Base-by-base conservation (phyloP, 148 eudicot genomes). In the Arctostaphylos glauca region DNA sequence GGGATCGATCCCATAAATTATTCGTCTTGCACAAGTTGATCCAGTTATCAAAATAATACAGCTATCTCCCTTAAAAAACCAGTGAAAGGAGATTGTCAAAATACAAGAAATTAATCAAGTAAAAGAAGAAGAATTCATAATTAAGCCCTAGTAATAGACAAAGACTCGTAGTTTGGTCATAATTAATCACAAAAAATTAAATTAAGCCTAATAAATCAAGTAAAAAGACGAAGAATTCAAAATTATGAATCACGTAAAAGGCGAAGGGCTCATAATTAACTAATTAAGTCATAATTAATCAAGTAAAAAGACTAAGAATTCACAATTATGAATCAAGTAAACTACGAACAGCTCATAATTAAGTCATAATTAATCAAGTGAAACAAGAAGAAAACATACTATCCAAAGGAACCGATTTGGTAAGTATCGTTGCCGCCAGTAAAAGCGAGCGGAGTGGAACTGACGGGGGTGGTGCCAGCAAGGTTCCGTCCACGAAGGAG, bases 401-500 rank as follows among this genome's bases (percentile, higher is more conserved):
- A 93, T 93, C 98, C 98, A 46, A 94, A 87, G 43, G 80, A 19
- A 80, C 8, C 9, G 48, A 90, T 5, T 7, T 72, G 90, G 62
- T 49, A 46, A 75, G 99, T 96, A 31, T 84, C 80, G 80, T 96
- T 96, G 78, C 94, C 92, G 7, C 38, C 83, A 59, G 64, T 48
- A 85, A 94, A 94, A 9, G 90, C 87, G 64, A 96, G 87, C 23
- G 82, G 85, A 2, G 88, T 0, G 5, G 84, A 50, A n/a, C 38
- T 38, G 31, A 18, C 80, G 77, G 84, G 0, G 71, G 18, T 74
- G 59, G 88, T 10, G 73, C 83, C 88, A 10, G 91, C 91, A 54
- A 91, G 89, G 44, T 87, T 85, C 6, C 98, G 92, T 48, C 96
- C 93, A 41, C 87, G 90, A 19, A 88, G 23, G 64, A 90, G 71